These are phyloP conservation scores for Amanita fuliginea DNA, from an alignment of 768 basidiomycete species.

Conservation along the genomic window DNA sequence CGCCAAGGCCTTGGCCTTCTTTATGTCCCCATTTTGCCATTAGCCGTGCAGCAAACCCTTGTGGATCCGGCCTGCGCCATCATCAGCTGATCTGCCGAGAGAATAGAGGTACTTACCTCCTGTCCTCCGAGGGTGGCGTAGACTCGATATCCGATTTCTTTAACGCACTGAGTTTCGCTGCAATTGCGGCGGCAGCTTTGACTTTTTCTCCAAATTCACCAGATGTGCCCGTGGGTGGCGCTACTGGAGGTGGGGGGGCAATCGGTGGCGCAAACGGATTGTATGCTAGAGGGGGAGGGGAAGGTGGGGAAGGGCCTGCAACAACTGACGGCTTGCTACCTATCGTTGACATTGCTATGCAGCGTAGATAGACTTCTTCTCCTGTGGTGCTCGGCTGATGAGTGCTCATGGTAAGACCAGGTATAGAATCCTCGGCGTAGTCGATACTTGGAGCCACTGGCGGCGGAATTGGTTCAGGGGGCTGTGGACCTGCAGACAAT, in stretches of 20 bases:
- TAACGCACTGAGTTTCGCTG: slow-evolving; percentile 59
- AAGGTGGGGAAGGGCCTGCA: slow-evolving; percentile 20
- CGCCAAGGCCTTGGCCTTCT: slow-evolving; percentile 88
- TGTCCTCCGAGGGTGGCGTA: slow-evolving; percentile 21
- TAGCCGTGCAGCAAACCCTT: slow-evolving; percentile 71
- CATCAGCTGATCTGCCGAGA: not conserved
- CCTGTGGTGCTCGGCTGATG: slow-evolving; percentile 24
- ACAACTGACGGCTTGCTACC: slow-evolving; percentile 16
- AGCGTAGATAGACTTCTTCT: slow-evolving; percentile 59
- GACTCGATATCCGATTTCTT: slow-evolving; percentile 19
- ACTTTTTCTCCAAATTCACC: slow-evolving; percentile 51
- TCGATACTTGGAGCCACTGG: not conserved
- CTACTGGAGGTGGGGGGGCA: slow-evolving; percentile 41
- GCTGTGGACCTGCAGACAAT: slow-evolving; percentile 35
- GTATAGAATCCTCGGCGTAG: not conserved
- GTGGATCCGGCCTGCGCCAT: slow-evolving; percentile 40
- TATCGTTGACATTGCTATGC: slow-evolving; percentile 43
- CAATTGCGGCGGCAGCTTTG: slow-evolving; percentile 74
- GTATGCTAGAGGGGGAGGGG: slow-evolving; percentile 49
- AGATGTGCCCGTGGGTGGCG: slow-evolving; percentile 23
- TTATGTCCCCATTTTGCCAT: slow-evolving; percentile 98
- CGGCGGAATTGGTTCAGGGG: slow-evolving; percentile 10
- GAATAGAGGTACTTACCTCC: slow-evolving; percentile 12
- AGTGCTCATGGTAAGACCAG: slow-evolving; percentile 7
- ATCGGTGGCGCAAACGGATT: slow-evolving; percentile 61